phyloP scores from a whole-genome alignment of 306 rosid genomes.

The Calophaca sinica region DNA sequence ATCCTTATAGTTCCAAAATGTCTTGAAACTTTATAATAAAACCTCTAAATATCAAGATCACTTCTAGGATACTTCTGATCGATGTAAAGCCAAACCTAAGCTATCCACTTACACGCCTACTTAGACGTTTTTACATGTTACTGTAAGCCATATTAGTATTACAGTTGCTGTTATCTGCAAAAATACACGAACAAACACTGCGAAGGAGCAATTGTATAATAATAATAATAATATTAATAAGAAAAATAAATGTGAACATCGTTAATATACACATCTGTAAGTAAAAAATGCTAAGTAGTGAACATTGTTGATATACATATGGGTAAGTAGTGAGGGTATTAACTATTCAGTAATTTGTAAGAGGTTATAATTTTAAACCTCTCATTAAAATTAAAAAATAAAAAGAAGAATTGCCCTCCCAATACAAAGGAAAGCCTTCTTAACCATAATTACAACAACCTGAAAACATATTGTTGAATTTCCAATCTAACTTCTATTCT shows the following conservation, averaged over 20 bases:
- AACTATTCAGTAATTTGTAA: background rate
- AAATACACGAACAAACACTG: background rate
- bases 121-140: no score
- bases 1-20: no score
- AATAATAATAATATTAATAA: no score
- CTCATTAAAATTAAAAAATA: background rate
- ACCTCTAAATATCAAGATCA: no score
- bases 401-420: slow-evolving; percentile 21
- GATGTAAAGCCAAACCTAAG: no score
- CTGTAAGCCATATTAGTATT: no score
- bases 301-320: slow-evolving; percentile 23
- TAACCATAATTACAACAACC: background rate
- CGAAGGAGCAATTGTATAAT: background rate
- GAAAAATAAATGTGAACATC: slow-evolving; percentile 19
- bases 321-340: background rate
- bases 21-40: no score
- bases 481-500: background rate
- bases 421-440: slow-evolving; percentile 17
- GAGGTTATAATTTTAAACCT: slow-evolving; percentile 22
- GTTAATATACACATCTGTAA: slow-evolving; percentile 25
- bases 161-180: no score
- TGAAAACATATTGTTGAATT: background rate
- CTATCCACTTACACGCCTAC: no score
- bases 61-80: no score
- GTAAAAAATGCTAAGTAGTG: background rate